Evolutionary conservation across 345 rosid species (phyloP).

Genomic region (Streptanthus diversifolius): DNA sequence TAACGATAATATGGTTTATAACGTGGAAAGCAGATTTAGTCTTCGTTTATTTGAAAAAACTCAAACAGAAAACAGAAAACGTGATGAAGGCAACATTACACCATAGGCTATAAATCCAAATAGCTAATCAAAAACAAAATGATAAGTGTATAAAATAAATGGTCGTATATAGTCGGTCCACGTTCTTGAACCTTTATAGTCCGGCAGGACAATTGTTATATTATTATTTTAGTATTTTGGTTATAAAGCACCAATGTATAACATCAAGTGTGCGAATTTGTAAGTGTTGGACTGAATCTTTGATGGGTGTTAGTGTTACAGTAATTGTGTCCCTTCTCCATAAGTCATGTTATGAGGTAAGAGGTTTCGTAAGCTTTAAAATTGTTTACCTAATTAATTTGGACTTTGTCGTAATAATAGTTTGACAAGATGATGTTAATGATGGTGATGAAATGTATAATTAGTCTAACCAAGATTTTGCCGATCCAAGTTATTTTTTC

Average conservation of each 20-base stretch:
- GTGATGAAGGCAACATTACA: constrained; percentile 35
- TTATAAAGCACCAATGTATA: not conserved
- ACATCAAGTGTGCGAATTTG: not conserved
- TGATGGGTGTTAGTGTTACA: not conserved
- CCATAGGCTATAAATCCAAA: not conserved
- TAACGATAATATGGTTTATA: constrained; percentile 20
- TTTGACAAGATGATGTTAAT: not conserved
- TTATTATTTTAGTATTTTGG: not conserved
- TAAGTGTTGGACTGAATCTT: constrained; percentile 8
- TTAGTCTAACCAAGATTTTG: not conserved
- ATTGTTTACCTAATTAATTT: not conserved
- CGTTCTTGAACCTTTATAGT: constrained; percentile 25
- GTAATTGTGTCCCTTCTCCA: not conserved
- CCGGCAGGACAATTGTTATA: constrained; percentile 15
- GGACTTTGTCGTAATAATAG: not conserved
- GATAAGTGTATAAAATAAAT: not conserved
- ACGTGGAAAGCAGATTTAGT: constrained; percentile 30
- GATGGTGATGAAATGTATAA: not conserved
- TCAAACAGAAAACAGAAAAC: constrained; percentile 22
- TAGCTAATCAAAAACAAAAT: constrained; percentile 1
- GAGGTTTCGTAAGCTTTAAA: not conserved
- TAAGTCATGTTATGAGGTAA: constrained; percentile 10
- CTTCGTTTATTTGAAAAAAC: not conserved
- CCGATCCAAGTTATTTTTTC: not conserved
- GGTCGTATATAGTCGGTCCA: constrained; percentile 9